A percentile compares a stretch with the other conserved stretches of the same genome.
Conservation (phyloP, 345 rosid species). For the Eucalyptus leucophloia region DNA sequence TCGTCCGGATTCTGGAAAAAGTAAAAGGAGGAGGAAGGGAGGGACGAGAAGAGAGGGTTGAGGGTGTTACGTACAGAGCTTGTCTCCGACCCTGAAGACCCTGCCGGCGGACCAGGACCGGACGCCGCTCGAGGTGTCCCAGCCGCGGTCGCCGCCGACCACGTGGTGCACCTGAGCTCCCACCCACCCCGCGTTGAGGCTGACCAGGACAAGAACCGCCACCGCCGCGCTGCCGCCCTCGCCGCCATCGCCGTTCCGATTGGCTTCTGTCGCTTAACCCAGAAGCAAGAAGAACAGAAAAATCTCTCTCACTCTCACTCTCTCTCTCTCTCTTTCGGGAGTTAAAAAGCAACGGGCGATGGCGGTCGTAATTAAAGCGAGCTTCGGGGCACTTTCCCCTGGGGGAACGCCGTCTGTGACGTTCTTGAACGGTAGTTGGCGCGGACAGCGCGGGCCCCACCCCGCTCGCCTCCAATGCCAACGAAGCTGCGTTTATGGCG, state of each 20-base stretch:
- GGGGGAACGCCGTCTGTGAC: background rate
- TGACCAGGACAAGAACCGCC: background rate
- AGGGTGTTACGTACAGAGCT: constrained; percentile 29
- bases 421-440: background rate
- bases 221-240: background rate
- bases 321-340: background rate
- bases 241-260: background rate
- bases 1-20: background rate
- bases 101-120: constrained; percentile 38
- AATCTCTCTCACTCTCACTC: background rate
- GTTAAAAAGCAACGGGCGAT: background rate
- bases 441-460: background rate
- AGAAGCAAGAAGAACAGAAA: background rate
- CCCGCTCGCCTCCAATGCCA: background rate
- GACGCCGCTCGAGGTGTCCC: constrained; percentile 30
- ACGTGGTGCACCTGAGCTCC: constrained; percentile 45
- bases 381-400: background rate
- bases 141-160: constrained; percentile 62
- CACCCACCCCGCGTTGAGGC: constrained; percentile 2
- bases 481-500: background rate
- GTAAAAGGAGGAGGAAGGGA: background rate
- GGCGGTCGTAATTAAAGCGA: background rate
- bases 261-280: background rate
- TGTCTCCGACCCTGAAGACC: constrained; percentile 47
- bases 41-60: background rate